Evolutionary conservation across 805 yeast genomes (phyloP).

Genomic region (Babjeviella inositovora): DNA sequence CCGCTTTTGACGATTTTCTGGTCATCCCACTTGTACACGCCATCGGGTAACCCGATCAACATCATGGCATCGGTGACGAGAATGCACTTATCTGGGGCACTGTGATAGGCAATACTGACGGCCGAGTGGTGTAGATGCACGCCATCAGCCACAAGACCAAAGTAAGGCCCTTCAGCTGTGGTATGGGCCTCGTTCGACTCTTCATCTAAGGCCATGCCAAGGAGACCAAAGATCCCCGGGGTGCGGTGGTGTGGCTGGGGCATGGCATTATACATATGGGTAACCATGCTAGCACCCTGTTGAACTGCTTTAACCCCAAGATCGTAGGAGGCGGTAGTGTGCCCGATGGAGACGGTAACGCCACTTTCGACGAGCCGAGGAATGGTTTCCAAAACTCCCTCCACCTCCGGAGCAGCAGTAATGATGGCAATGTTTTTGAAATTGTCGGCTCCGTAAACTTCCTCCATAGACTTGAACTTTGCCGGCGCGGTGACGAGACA

Average conservation of each 20-base stretch:
- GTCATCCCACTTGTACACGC: constrained; percentile 34
- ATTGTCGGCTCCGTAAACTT: constrained; percentile 22
- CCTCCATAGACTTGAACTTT: constrained; percentile 10
- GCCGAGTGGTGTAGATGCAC: constrained; percentile 42
- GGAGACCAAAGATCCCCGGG: constrained; percentile 37
- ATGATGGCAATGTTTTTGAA: constrained; percentile 13
- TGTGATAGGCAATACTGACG: constrained; percentile 28
- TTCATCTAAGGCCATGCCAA: constrained; percentile 11
- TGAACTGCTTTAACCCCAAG: constrained; percentile 21
- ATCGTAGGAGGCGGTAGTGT: constrained; percentile 19
- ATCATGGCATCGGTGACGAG: constrained; percentile 46
- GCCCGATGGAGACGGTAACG: constrained; percentile 28
- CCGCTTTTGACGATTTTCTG: constrained; percentile 31
- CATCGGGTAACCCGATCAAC: constrained; percentile 38
- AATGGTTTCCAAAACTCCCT: constrained; percentile 23
- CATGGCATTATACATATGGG: constrained; percentile 50
- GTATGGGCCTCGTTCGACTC: constrained; percentile 4
- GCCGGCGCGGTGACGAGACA: constrained; percentile 20
- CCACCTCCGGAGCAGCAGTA: constrained; percentile 35
- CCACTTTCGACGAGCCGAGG: constrained; percentile 12
- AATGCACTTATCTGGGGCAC: constrained; percentile 35
- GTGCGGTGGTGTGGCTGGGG: constrained; percentile 42
- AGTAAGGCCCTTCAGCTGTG: constrained; percentile 19
- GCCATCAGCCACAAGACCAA: constrained; percentile 41
- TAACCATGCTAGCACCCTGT: constrained; percentile 41